Percentiles rank a stretch among this genome's conserved stretches.
Conservation (phyloP, 2,329 filamentous ascomycete genomes). For the Talaromyces verruculosus region DNA sequence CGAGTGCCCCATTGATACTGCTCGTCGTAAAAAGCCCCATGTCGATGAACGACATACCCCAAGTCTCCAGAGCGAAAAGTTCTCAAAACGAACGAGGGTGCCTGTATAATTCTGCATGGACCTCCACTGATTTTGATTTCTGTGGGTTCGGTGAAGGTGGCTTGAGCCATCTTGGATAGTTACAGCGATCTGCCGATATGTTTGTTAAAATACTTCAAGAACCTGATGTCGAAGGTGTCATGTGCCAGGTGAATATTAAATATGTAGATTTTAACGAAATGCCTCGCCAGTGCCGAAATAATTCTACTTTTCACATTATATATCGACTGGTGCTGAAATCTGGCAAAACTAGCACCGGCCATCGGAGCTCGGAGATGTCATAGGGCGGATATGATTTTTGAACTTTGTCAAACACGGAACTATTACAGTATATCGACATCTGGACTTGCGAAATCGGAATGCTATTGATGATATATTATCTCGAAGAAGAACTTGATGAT, state of each 20-base stretch:
- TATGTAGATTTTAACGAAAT: background rate
- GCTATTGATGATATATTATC: background rate
- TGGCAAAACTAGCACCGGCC: background rate
- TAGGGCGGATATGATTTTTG: background rate
- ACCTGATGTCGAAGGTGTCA: background rate
- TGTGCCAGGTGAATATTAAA: background rate
- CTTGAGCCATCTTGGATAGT: background rate
- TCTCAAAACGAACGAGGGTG: conserved; percentile 19
- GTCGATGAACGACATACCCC: conserved; percentile 28
- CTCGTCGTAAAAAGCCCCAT: conserved; percentile 26
- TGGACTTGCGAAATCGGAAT: background rate
- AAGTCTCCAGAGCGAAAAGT: conserved; percentile 28
- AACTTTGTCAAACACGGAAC: background rate
- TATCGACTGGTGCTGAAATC: background rate
- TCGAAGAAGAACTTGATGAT: background rate
- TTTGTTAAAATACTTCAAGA: background rate
- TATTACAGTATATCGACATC: no score
- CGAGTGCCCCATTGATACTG: conserved; percentile 27
- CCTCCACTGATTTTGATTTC: background rate
- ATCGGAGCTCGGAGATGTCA: background rate
- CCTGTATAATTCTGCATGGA: background rate
- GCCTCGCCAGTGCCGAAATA: background rate
- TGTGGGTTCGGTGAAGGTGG: background rate
- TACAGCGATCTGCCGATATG: background rate
- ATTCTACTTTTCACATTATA: background rate